Percentiles rank a stretch among this genome's conserved stretches.
Evolutionary conservation across 805 yeast genomes (phyloP).

Genomic region (Pichia deserticola): DNA sequence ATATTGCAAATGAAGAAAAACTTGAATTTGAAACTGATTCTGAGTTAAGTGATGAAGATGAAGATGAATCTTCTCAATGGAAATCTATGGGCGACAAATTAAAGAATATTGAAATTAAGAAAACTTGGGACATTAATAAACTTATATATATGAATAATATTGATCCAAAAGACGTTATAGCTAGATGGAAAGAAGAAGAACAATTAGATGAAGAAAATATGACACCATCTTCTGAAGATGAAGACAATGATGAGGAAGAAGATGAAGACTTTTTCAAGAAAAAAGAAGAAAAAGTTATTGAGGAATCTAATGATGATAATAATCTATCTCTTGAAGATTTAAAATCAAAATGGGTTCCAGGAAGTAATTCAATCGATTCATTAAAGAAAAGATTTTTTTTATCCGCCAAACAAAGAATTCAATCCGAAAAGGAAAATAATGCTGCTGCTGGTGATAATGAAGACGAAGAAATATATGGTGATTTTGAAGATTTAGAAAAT

Average conservation of each 20-base stretch:
- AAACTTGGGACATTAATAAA: conserved; percentile 74
- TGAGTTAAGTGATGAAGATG: conserved; percentile 36
- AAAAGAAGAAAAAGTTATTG: conserved; percentile 29
- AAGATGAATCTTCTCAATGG: conserved; percentile 33
- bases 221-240: background rate
- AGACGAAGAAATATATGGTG: conserved; percentile 31
- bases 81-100: conserved; percentile 52
- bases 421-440: conserved; percentile 22
- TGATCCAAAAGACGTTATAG: conserved; percentile 63
- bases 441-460: conserved; percentile 18
- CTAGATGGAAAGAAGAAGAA: conserved; percentile 60
- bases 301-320: conserved; percentile 35
- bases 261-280: conserved; percentile 53
- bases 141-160: conserved; percentile 73
- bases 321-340: conserved; percentile 32
- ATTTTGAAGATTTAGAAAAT: conserved; percentile 25
- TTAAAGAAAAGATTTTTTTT: conserved; percentile 43
- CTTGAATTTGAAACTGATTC: conserved; percentile 47
- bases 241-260: conserved; percentile 35
- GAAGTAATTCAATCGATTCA: conserved; percentile 31
- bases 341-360: conserved; percentile 35
- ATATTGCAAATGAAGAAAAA: conserved; percentile 19
- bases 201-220: conserved; percentile 33
- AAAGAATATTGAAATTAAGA: conserved; percentile 41
- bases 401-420: conserved; percentile 40